Base-by-base conservation (phyloP, 331 rosid genomes). In the Pyrus hybrid region DNA sequence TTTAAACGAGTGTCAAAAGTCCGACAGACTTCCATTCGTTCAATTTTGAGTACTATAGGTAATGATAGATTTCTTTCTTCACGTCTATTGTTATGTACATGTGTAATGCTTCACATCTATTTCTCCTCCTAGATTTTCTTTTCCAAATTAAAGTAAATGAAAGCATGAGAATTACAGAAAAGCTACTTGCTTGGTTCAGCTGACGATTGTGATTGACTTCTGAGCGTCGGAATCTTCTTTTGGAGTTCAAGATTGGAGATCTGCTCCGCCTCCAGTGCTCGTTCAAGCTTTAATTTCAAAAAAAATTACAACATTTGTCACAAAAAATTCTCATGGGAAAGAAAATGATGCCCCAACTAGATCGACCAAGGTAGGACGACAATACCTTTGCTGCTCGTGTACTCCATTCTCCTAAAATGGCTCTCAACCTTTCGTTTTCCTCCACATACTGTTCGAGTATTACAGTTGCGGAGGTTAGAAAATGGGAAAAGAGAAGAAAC, bases 391-490 rank as follows among this genome's bases (percentile, higher is more conserved):
- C 98, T 22, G 99, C 97, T 25, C 96, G 85, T 30, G 91, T 85
- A 83, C 99, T 92, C 98, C 99, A 95, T 82, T 95, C 99, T 73
- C 94, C 97, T 77, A 95, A 82, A 77, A 95, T 95, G 58, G 98
- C 98, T 83, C 99, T 84, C 12, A 92, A 83, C 76, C 99, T 89
- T 81, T 95, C 99, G 53, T 95, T 95, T 85, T 95, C 99, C 83
- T 92, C 98, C 20, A 95, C 96, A 51, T 92, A 92, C 99, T 95
- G 91, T 79, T 9, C 61, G 58, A 37, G 21, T 28, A 75, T 41
- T 49, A 49, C 9, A 17, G 6, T 17, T 51, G 6, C 28, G 63
- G 28, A 4, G 63, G 63, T 57, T 57, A 57, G 14, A 6, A 37
- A 2, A 37, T 13, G 4, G 45, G 8, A 9, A 9, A 37, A 37